These are phyloP conservation scores for Volvox carteri DNA, from an alignment of 163 green algal genomes.

Conservation along the genomic window DNA sequence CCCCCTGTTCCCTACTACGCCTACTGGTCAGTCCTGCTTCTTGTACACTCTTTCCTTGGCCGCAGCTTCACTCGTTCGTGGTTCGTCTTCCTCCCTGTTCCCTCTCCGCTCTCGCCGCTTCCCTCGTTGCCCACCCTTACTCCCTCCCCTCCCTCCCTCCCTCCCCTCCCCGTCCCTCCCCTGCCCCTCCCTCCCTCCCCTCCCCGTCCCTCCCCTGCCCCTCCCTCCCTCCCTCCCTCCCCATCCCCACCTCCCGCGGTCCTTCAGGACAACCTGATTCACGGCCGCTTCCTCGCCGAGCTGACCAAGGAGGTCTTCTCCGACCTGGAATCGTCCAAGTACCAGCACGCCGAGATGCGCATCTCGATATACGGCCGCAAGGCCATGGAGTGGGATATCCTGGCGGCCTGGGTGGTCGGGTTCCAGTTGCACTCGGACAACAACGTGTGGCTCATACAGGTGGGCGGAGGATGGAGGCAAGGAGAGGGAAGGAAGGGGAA, in stretches of 20 bases:
- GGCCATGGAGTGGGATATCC: constrained; percentile 97
- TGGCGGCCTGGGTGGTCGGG: constrained; percentile 96
- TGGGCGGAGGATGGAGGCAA: constrained; percentile 17
- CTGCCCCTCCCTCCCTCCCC: no score
- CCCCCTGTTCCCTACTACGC: no score
- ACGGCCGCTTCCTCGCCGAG: constrained; percentile 96
- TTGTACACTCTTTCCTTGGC: no score
- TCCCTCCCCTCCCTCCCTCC: no score
- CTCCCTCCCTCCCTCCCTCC: constrained; percentile 46
- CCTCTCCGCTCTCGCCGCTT: no score
- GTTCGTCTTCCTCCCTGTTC: no score
- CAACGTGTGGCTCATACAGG: constrained; percentile 98
- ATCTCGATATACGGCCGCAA: constrained; percentile 82
- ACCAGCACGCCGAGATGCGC: constrained; percentile 98
- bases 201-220: background rate
- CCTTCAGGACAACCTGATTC: constrained; percentile 65
- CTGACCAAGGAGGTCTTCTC: constrained; percentile 96
- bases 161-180: no score
- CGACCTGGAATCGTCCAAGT: constrained; percentile 96
- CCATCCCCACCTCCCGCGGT: no score
- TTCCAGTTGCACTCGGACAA: constrained; percentile 97
- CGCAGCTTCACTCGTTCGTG: no score
- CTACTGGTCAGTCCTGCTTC: no score
- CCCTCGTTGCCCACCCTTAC: no score
- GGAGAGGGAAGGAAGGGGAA: background rate